Evolutionary conservation across 176 grass and related monocot species (phyloP).

Genomic region (Hsuehochloa calcarea): DNA sequence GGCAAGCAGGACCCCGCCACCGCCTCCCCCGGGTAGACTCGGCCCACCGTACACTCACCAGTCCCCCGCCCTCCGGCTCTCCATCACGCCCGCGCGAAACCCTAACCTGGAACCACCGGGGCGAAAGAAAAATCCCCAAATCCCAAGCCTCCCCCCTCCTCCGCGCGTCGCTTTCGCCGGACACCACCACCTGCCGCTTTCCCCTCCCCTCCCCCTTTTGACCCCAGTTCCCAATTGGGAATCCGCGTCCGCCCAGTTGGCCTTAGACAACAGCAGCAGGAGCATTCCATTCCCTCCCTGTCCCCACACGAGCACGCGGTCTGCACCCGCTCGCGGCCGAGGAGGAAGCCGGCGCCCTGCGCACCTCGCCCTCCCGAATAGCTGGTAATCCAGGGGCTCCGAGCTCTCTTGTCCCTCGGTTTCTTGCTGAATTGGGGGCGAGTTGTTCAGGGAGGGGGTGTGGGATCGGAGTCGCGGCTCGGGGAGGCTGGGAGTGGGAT

Average conservation of each 20-base stretch:
- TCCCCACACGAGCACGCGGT: not conserved
- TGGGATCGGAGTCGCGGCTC: not conserved
- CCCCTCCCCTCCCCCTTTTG: slow-evolving; percentile 13
- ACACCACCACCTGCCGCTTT: slow-evolving; percentile 50
- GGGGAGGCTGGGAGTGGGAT: not conserved
- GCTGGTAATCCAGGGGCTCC: slow-evolving; percentile 3
- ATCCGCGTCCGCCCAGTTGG: not conserved
- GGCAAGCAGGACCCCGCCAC: not conserved
- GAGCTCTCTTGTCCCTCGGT: too few relatives aligned
- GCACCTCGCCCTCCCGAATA: not conserved
- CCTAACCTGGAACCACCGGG: slow-evolving; percentile 20
- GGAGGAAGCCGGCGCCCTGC: not conserved
- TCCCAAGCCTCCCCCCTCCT: not conserved
- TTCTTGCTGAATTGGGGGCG: not conserved
- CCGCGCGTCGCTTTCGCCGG: slow-evolving; percentile 54
- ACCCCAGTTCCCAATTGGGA: slow-evolving; percentile 29
- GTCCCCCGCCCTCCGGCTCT: not conserved
- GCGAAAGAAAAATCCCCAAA: slow-evolving; percentile 8
- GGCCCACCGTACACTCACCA: slow-evolving; percentile 11
- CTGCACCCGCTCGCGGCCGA: not conserved
- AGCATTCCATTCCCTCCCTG: slow-evolving; percentile 22
- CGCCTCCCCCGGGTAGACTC: not conserved
- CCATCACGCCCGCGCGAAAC: slow-evolving; percentile 23
- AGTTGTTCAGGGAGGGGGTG: not conserved
- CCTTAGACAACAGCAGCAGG: not conserved